Base-by-base conservation (phyloP, 2,329 filamentous ascomycete species). In the Ophiocordyceps polyrhachis-furcata region DNA sequence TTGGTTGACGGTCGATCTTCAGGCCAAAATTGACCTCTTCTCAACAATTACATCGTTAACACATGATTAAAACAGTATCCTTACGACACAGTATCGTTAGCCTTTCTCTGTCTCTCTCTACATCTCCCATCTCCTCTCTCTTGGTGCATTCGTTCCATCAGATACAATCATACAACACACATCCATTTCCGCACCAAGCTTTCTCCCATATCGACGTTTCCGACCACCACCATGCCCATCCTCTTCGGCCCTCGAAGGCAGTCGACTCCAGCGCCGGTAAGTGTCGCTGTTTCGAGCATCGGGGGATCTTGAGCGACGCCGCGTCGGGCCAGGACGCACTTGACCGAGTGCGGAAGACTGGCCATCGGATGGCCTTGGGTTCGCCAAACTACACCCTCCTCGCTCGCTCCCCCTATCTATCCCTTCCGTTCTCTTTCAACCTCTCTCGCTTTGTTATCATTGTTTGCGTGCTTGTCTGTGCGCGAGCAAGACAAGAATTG, bases 181-280 rank as follows among this genome's bases (percentile, higher is more conserved):
- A n/a, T n/a, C n/a, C n/a, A n/a, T 28, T 28, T n/a, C 32, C 13
- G n/a, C 32, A 9, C 15, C 5, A 37, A 37, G 4, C 15, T 15
- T 28, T 37, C 15, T 15, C 32, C 15, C 13, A 17, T 17, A n/a
- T 37, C n/a, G 32, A 37, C 32, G 32, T 17, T 37, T 37, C 15
- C 42, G n/a, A 9, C 14, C 19, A 29, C 14, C 19, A 29, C 37
- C 43, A 47, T 47, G 46, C 46, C 43, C 20, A 25, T 23, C 41
- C 14, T 47, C 29, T 47, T 47, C 40, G 41, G 46, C 28, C 43
- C 46, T 17, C 43, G 43, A 12, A 47, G 46, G 41, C 44, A 47
- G 17, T 41, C 46, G 31, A 41, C 43, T 40, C 46, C 46, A n/a
- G 46, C 43, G 41, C 46, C 45, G 46, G 46, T 47, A 42, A 41